These are phyloP conservation scores for Castanea mollissima DNA, from an alignment of 306 rosid species.

Conservation along the genomic window DNA sequence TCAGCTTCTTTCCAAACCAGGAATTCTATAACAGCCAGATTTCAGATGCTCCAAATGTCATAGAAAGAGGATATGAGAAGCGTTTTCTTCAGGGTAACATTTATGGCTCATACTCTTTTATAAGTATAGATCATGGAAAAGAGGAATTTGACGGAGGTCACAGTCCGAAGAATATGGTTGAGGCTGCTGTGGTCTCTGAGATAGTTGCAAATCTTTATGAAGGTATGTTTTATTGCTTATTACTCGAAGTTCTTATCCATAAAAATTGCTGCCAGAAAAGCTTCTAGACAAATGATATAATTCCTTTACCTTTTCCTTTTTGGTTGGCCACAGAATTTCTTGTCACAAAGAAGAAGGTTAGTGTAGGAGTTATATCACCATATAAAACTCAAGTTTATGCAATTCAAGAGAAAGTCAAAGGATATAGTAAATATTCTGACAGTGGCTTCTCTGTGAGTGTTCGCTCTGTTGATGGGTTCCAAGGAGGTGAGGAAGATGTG, in stretches of 20 bases:
- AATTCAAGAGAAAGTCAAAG: slow-evolving; percentile 39
- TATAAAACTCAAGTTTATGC: slow-evolving; percentile 54
- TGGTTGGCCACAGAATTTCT: slow-evolving; percentile 24
- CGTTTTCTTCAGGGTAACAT: slow-evolving; percentile 27
- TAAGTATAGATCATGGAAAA: slow-evolving; percentile 36
- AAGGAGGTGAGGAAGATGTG: slow-evolving; percentile 71
- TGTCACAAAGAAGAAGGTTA: slow-evolving; percentile 35
- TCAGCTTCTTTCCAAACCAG: slow-evolving; percentile 35
- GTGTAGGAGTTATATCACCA: slow-evolving; percentile 69
- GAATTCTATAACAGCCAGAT: slow-evolving; percentile 36
- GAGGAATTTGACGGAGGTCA: slow-evolving; percentile 15
- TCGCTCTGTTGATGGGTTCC: slow-evolving; percentile 66
- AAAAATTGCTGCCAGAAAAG: neutral
- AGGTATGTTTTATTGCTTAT: slow-evolving; percentile 24
- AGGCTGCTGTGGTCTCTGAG: slow-evolving; percentile 42
- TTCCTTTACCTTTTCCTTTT: neutral
- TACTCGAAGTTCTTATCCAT: neutral
- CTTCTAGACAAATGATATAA: neutral
- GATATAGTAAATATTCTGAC: slow-evolving; percentile 7
- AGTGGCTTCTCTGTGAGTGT: slow-evolving; percentile 39
- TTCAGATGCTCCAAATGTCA: slow-evolving; percentile 27
- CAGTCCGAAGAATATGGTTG: slow-evolving; percentile 43
- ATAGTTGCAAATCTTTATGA: slow-evolving; percentile 45
- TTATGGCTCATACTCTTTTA: slow-evolving; percentile 34
- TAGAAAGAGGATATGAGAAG: neutral